Conservation (phyloP, 345 rosid genomes). For the Cardamine occulta region DNA sequence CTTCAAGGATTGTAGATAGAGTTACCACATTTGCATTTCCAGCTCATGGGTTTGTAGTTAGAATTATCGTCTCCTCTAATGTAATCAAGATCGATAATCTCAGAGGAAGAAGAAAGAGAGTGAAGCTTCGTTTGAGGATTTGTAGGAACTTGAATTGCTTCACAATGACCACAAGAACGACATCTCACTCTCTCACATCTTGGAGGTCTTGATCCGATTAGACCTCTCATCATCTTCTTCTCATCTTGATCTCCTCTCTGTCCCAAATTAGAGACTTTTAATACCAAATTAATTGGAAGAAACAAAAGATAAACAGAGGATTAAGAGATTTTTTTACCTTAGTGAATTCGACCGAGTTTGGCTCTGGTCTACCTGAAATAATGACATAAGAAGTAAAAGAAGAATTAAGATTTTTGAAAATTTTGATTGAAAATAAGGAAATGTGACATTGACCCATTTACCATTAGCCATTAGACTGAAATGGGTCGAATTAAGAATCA, state of each 20-base stretch:
- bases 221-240: conserved; percentile 53
- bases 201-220: conserved; percentile 92
- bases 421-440: conserved; percentile 20
- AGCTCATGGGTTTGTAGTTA: conserved; percentile 89
- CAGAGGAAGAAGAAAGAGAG: conserved; percentile 35
- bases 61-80: conserved; percentile 67
- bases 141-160: conserved; percentile 89
- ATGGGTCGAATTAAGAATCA: conserved; percentile 58
- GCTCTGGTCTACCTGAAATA: conserved; percentile 64
- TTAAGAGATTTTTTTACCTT: conserved; percentile 45
- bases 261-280: background rate
- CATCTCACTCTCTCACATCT: conserved; percentile 78
- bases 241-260: conserved; percentile 33
- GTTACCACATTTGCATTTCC: conserved; percentile 97
- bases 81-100: conserved; percentile 44
- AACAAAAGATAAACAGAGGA: background rate
- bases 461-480: conserved; percentile 59
- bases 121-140: conserved; percentile 55
- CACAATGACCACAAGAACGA: conserved; percentile 75
- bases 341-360: conserved; percentile 41
- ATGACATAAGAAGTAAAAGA: conserved; percentile 24
- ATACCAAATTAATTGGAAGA: background rate
- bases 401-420: background rate
- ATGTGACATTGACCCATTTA: conserved; percentile 47
- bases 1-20: conserved; percentile 80